These are phyloP conservation scores for Nevesoporus exiguus DNA, from an alignment of 768 basidiomycete species.

Conservation along the genomic window DNA sequence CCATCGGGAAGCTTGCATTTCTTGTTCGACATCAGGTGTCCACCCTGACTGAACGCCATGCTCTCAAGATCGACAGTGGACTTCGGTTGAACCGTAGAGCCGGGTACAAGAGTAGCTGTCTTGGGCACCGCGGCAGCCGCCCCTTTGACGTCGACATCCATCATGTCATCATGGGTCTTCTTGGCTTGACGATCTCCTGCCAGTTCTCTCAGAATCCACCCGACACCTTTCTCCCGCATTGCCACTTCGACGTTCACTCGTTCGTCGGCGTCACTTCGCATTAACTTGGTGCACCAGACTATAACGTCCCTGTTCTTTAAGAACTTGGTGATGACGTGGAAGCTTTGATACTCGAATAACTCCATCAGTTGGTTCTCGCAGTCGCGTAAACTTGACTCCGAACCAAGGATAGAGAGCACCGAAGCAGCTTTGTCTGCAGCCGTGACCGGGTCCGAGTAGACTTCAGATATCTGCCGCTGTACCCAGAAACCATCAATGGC, in stretches of 20 bases:
- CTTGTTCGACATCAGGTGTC: conserved; percentile 97
- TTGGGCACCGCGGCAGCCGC: conserved; percentile 54
- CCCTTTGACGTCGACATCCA: conserved; percentile 73
- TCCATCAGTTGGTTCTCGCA: conserved; percentile 97
- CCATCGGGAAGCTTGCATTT: conserved; percentile 97
- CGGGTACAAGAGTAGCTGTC: conserved; percentile 84
- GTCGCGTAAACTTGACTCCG: conserved; percentile 85
- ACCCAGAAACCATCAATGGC: conserved; percentile 98
- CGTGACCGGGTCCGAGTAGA: conserved; percentile 92
- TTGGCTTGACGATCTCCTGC: conserved; percentile 75
- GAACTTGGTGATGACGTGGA: conserved; percentile 85
- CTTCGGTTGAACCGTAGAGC: conserved; percentile 84
- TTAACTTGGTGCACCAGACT: conserved; percentile 97
- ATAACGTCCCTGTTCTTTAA: conserved; percentile 94
- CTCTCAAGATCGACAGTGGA: conserved; percentile 83
- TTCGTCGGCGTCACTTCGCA: conserved; percentile 84
- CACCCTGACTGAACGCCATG: conserved; percentile 96
- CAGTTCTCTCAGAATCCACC: conserved; percentile 91
- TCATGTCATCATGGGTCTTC: conserved; percentile 50
- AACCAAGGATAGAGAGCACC: conserved; percentile 81
- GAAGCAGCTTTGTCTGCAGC: conserved; percentile 86
- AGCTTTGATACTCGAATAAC: conserved; percentile 89
- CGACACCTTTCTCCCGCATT: conserved; percentile 96
- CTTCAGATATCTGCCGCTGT: conserved; percentile 85
- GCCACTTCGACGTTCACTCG: conserved; percentile 93